Conservation (phyloP, 2,329 filamentous ascomycete species). For the Penicillium corylophilum region DNA sequence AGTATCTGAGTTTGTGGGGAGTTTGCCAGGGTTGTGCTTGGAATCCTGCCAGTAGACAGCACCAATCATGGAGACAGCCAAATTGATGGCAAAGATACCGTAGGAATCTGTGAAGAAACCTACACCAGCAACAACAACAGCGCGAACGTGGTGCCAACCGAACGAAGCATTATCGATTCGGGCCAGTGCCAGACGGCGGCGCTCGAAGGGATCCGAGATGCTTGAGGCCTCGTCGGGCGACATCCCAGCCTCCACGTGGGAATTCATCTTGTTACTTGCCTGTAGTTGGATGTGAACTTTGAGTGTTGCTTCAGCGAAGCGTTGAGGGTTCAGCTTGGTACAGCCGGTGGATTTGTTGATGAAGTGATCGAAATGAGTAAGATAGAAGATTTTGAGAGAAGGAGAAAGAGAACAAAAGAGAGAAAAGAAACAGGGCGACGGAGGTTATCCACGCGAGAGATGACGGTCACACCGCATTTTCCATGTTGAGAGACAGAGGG, state of each 20-base stretch:
- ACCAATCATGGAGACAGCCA: conserved; percentile 73
- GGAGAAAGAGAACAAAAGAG: neutral
- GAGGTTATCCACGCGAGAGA: neutral
- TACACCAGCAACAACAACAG: conserved; percentile 74
- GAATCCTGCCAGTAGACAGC: conserved; percentile 72
- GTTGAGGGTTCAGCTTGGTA: neutral
- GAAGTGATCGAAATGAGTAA: neutral
- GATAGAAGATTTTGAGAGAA: neutral
- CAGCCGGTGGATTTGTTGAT: neutral
- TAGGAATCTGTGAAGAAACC: conserved; percentile 90
- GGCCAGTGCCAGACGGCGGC: conserved; percentile 73
- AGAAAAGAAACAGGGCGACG: neutral
- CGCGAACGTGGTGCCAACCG: conserved; percentile 79
- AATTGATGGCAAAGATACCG: conserved; percentile 75
- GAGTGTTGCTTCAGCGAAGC: neutral
- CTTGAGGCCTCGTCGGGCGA: conserved; percentile 8
- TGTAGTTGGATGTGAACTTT: neutral
- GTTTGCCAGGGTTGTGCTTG: conserved; percentile 43
- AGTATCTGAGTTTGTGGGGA: conserved; percentile 69
- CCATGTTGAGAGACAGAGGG: neutral
- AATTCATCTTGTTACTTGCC: neutral
- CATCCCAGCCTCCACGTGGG: neutral
- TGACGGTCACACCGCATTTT: conserved; percentile 4
- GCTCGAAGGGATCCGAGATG: conserved; percentile 67
- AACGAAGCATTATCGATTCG: conserved; percentile 80